Percentiles rank a stretch among this genome's conserved stretches.
Evolutionary conservation across 2,329 filamentous ascomycete genomes (phyloP).

Genomic region (Xylaria sp.): DNA sequence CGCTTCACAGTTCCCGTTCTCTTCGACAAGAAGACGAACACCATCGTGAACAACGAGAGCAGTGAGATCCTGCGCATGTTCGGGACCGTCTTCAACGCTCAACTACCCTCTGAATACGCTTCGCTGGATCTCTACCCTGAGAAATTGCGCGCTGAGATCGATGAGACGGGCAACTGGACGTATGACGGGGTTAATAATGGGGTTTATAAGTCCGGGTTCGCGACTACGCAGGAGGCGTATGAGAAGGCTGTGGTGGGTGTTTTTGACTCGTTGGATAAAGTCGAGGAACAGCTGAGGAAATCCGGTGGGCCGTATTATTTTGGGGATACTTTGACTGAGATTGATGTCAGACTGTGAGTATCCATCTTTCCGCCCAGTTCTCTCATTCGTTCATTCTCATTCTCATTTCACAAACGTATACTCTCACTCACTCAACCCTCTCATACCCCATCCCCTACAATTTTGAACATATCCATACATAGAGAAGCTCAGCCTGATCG

Average conservation of each 20-base stretch:
- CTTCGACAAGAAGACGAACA: slow-evolving; percentile 79
- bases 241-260: slow-evolving; percentile 76
- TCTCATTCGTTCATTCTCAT: no score
- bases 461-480: not conserved
- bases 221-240: slow-evolving; percentile 85
- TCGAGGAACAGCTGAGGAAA: slow-evolving; percentile 74
- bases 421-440: not conserved
- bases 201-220: slow-evolving; percentile 83
- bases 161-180: slow-evolving; percentile 82
- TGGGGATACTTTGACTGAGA: slow-evolving; percentile 80
- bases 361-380: not conserved
- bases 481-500: not conserved
- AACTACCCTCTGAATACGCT: slow-evolving; percentile 73
- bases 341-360: slow-evolving; percentile 76
- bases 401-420: not conserved
- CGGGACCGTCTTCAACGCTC: slow-evolving; percentile 80
- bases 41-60: slow-evolving; percentile 91
- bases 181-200: slow-evolving; percentile 80
- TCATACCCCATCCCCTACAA: not conserved
- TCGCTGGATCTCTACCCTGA: slow-evolving; percentile 75
- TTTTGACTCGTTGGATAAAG: slow-evolving; percentile 80
- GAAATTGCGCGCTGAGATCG: slow-evolving; percentile 73
- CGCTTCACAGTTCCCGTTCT: slow-evolving; percentile 90
- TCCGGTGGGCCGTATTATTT: slow-evolving; percentile 72
- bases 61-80: slow-evolving; percentile 94